phyloP scores from a whole-genome alignment of 2,329 filamentous ascomycete species.

The Cladophialophora exuberans region DNA sequence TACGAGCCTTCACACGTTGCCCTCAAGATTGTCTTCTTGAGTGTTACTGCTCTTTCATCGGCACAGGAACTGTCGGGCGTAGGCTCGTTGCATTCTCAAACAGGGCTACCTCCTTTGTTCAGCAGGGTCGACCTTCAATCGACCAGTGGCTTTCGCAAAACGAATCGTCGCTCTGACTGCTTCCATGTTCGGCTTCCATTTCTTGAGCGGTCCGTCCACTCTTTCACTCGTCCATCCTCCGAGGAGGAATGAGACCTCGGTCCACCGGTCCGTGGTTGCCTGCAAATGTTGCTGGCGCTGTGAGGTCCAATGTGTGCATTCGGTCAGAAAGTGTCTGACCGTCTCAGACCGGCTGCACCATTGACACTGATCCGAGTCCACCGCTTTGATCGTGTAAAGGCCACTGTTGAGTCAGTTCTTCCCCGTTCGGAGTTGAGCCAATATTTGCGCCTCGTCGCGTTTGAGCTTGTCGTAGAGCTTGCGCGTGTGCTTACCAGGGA shows the following conservation, averaged over 20 bases:
- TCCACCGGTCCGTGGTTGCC: background rate
- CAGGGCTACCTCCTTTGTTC: slow-evolving; percentile 6
- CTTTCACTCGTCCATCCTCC: slow-evolving; percentile 5
- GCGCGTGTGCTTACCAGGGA: background rate
- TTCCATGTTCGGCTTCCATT: slow-evolving; percentile 3
- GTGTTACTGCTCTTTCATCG: slow-evolving; percentile 15
- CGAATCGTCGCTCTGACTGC: slow-evolving; percentile 2
- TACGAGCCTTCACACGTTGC: background rate
- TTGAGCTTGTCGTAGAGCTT: background rate
- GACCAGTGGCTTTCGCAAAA: slow-evolving; percentile 11
- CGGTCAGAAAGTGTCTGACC: slow-evolving; percentile 6
- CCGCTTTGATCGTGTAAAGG: background rate
- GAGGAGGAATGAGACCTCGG: background rate
- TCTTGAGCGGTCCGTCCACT: slow-evolving; percentile 12
- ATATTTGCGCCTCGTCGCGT: background rate
- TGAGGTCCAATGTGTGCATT: background rate
- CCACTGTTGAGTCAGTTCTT: background rate
- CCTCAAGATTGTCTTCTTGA: slow-evolving; percentile 9
- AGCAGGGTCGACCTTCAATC: slow-evolving; percentile 8
- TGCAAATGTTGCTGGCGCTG: background rate
- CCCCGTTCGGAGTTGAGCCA: background rate
- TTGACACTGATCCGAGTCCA: background rate
- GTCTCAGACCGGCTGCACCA: background rate
- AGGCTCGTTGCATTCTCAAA: slow-evolving; percentile 9
- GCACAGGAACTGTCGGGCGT: slow-evolving; percentile 9